Conservation (phyloP, 148 eudicot species). For the Vaccinium myrtillus region DNA sequence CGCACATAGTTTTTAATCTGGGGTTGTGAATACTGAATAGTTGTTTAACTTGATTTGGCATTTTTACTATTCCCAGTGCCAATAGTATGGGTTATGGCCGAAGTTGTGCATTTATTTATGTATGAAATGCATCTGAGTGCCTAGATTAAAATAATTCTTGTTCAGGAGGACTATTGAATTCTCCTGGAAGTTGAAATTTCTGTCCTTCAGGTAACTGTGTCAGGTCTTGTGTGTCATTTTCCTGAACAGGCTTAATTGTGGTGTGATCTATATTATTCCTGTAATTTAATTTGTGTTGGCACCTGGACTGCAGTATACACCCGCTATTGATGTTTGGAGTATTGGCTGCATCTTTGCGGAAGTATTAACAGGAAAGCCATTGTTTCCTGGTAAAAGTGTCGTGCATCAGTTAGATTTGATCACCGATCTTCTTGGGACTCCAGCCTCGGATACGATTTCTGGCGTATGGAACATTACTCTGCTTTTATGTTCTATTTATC, state of each 20-base stretch:
- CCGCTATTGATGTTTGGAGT: conserved; percentile 97
- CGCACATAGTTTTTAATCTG: not conserved
- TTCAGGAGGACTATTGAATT: conserved; percentile 70
- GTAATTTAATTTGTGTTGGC: conserved; percentile 18
- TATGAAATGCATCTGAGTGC: conserved; percentile 37
- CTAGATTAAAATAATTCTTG: conserved; percentile 74
- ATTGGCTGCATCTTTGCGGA: conserved; percentile 96
- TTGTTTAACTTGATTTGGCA: conserved; percentile 5
- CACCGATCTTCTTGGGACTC: conserved; percentile 94
- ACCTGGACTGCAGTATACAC: conserved; percentile 73
- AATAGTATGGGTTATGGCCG: conserved; percentile 8
- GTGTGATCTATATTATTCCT: conserved; percentile 13
- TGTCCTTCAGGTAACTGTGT: conserved; percentile 60
- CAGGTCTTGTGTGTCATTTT: conserved; percentile 33
- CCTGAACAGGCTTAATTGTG: conserved; percentile 24
- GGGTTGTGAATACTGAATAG: not conserved
- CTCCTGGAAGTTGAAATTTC: conserved; percentile 69
- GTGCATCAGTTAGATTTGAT: conserved; percentile 92
- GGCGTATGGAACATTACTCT: conserved; percentile 48
- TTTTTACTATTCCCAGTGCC: not conserved
- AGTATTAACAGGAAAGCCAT: conserved; percentile 79
- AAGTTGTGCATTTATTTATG: not conserved
- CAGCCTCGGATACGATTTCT: conserved; percentile 65
- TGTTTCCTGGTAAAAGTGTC: conserved; percentile 94
- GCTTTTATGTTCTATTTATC: not conserved